Conservation (phyloP, 106 monocot species). For the Dioscorea dumetorum region DNA sequence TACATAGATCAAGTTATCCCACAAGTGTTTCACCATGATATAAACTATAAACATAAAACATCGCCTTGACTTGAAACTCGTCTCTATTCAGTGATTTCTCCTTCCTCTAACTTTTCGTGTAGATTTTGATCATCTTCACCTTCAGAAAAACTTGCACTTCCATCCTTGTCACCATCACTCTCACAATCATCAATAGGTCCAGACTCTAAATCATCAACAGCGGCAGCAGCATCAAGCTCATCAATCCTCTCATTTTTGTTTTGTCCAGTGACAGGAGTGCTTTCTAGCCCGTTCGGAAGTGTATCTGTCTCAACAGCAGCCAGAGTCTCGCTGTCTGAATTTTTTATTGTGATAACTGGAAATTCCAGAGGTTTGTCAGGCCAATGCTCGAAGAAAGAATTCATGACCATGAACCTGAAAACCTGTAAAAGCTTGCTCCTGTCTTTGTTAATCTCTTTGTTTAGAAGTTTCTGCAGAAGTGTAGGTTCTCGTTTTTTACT, state of each 20-base stretch:
- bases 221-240: background rate
- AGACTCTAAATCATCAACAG: background rate
- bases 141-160: background rate
- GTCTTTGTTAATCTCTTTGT: constrained; percentile 63
- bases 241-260: background rate
- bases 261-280: background rate
- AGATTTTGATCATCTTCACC: background rate
- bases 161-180: background rate
- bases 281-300: background rate
- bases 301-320: background rate
- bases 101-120: constrained; percentile 20
- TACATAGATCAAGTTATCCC: too few species aligned
- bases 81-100: constrained; percentile 17
- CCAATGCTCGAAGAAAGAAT: constrained; percentile 66
- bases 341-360: constrained; percentile 34
- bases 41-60: background rate
- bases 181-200: background rate
- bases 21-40: background rate
- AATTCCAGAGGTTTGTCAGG: constrained; percentile 48
- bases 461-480: constrained; percentile 80
- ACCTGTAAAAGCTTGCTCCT: constrained; percentile 60
- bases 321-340: background rate
- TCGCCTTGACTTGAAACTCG: background rate
- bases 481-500: constrained; percentile 40
- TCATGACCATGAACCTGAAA: constrained; percentile 73